Percentiles rank a stretch among this genome's conserved stretches.
Evolutionary conservation across 352 stramenopile genomes (phyloP).

Genomic region (Phytopythium boreale): DNA sequence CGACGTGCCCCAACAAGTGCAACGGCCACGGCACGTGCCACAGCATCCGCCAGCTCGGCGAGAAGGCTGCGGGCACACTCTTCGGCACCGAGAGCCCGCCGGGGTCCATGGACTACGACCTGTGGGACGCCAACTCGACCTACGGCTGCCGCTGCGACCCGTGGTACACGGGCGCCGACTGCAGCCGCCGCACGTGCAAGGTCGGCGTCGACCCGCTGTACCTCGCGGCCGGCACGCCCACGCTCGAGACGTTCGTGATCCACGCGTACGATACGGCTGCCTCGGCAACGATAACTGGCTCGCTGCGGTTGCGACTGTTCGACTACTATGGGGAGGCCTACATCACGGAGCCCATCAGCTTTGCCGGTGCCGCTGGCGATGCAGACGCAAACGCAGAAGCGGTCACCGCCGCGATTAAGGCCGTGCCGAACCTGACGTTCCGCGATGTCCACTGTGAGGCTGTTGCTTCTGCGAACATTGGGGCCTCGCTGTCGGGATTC

Average conservation of each 20-base stretch:
- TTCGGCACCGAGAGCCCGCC: slow-evolving; percentile 22
- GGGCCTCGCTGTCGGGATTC: slow-evolving; percentile 16
- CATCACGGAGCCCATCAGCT: slow-evolving; percentile 48
- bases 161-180: slow-evolving; percentile 86
- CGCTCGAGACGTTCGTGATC: slow-evolving; percentile 52
- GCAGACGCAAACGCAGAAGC: slow-evolving; percentile 7
- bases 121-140: slow-evolving; percentile 81
- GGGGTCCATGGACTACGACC: slow-evolving; percentile 36
- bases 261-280: slow-evolving; percentile 19
- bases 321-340: slow-evolving; percentile 69
- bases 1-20: slow-evolving; percentile 68
- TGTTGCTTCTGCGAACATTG: background rate
- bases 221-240: slow-evolving; percentile 28
- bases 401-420: slow-evolving; percentile 34
- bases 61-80: slow-evolving; percentile 40
- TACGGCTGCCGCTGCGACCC: slow-evolving; percentile 89
- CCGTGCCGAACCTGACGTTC: slow-evolving; percentile 51
- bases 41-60: slow-evolving; percentile 53
- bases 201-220: slow-evolving; percentile 72
- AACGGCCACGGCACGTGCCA: slow-evolving; percentile 71
- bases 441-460: slow-evolving; percentile 32
- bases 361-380: slow-evolving; percentile 23
- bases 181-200: slow-evolving; percentile 59
- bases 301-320: slow-evolving; percentile 54
- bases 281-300: slow-evolving; percentile 8